Conservation (phyloP, 768 basidiomycete species). For the Suillus tomentosus region DNA sequence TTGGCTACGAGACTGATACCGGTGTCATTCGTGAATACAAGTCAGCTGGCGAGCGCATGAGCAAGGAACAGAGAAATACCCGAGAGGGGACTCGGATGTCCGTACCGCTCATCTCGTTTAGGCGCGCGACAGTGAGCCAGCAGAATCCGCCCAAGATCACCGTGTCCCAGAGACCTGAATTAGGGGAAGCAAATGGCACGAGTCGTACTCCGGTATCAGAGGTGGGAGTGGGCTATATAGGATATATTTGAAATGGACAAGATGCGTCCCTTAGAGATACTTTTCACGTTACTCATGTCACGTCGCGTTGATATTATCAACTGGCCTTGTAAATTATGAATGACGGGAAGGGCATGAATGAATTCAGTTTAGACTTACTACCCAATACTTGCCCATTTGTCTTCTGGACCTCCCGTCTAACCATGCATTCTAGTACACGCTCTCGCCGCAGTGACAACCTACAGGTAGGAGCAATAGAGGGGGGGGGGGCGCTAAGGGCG, state of each 20-base stretch:
- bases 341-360: background rate
- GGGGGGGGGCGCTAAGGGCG: too few species aligned
- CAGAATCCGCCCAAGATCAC: conserved; percentile 4
- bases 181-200: conserved; percentile 1
- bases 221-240: background rate
- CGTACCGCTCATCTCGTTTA: conserved; percentile 5
- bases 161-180: conserved; percentile 3
- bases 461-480: too few species aligned
- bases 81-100: background rate
- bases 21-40: too few species aligned
- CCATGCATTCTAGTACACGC: background rate
- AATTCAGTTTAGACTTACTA: background rate
- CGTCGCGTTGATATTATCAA: background rate
- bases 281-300: background rate
- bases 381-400: background rate
- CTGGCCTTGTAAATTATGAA: background rate
- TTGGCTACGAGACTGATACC: too few species aligned
- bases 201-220: conserved; percentile 5
- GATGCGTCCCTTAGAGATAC: background rate
- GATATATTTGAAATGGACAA: background rate
- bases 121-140: conserved; percentile 7
- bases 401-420: background rate
- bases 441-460: background rate
- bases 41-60: too few species aligned
- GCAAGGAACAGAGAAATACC: too few species aligned